Percentiles rank a stretch among this genome's conserved stretches.
These are phyloP conservation scores for Ceratocystis variospora DNA, from an alignment of 2,329 filamentous ascomycete species.

Conservation along the genomic window DNA sequence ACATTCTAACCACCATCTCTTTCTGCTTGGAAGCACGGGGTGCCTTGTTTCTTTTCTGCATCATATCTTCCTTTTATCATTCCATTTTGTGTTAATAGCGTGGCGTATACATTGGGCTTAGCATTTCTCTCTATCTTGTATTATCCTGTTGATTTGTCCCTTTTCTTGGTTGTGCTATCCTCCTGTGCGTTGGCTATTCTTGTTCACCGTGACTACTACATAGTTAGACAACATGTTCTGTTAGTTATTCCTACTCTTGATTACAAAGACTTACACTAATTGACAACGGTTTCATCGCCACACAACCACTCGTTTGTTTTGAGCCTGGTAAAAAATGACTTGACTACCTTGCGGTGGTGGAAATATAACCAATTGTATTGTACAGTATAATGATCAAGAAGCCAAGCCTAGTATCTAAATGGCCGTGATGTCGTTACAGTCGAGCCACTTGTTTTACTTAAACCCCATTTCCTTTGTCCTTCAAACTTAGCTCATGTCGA, in stretches of 20 bases:
- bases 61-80: neutral
- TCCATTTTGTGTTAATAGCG: constrained; percentile 9
- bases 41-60: neutral
- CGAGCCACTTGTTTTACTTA: neutral
- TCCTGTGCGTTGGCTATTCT: neutral
- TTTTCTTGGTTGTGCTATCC: neutral
- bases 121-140: constrained; percentile 2
- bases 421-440: neutral
- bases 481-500: neutral
- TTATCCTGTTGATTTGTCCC: neutral
- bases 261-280: neutral
- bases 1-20: constrained; percentile 4
- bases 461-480: neutral
- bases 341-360: neutral
- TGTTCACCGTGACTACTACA: neutral
- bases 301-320: neutral
- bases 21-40: neutral
- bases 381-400: constrained; percentile 16
- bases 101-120: constrained; percentile 8
- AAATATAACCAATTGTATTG: constrained; percentile 17
- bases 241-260: neutral
- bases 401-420: neutral
- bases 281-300: no score
- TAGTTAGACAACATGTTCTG: neutral
- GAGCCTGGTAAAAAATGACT: neutral